Percentiles rank a stretch among this genome's conserved stretches.
Evolutionary conservation across 2,329 filamentous ascomycete species (phyloP).

Genomic region (Corynespora cassiicola): DNA sequence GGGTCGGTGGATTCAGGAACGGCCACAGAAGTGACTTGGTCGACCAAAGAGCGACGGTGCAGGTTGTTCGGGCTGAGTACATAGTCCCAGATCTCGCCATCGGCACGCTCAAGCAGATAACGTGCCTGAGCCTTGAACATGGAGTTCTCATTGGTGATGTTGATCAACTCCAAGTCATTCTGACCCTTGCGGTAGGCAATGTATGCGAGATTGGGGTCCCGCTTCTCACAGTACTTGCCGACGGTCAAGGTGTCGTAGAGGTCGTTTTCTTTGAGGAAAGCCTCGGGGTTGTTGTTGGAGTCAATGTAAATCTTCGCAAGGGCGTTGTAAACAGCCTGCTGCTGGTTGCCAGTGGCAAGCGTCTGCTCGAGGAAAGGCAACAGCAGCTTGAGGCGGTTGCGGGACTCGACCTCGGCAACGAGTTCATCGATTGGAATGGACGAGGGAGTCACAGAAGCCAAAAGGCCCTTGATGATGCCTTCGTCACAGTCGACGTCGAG

Average conservation of each 20-base stretch:
- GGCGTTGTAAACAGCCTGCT: conserved; percentile 96
- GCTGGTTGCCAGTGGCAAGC: conserved; percentile 86
- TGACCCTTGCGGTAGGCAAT: conserved; percentile 96
- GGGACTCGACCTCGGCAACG: conserved; percentile 90
- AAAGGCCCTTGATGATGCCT: conserved; percentile 89
- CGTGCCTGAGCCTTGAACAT: conserved; percentile 99
- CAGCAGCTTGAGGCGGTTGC: conserved; percentile 94
- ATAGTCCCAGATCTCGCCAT: conserved; percentile 91
- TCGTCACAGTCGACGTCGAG: conserved; percentile 98
- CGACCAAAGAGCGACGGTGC: conserved; percentile 89
- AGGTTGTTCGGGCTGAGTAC: conserved; percentile 96
- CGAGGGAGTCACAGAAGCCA: conserved; percentile 81
- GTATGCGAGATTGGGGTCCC: conserved; percentile 92
- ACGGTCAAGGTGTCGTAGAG: conserved; percentile 91
- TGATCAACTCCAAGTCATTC: conserved; percentile 96
- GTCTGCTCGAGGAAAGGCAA: conserved; percentile 96
- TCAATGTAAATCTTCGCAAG: conserved; percentile 99
- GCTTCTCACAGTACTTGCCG: conserved; percentile 98
- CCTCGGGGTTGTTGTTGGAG: conserved; percentile 96
- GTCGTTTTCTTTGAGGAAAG: conserved; percentile 96
- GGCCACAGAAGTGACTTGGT: conserved; percentile 94
- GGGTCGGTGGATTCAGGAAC: conserved; percentile 93
- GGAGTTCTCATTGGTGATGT: conserved; percentile 98
- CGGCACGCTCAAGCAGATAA: conserved; percentile 89
- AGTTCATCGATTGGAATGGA: conserved; percentile 94